Evolutionary conservation across 2,329 filamentous ascomycete species (phyloP), one percentile per base, ranked within the genome.

Genomic region (Fonsecaea erecta): DNA sequence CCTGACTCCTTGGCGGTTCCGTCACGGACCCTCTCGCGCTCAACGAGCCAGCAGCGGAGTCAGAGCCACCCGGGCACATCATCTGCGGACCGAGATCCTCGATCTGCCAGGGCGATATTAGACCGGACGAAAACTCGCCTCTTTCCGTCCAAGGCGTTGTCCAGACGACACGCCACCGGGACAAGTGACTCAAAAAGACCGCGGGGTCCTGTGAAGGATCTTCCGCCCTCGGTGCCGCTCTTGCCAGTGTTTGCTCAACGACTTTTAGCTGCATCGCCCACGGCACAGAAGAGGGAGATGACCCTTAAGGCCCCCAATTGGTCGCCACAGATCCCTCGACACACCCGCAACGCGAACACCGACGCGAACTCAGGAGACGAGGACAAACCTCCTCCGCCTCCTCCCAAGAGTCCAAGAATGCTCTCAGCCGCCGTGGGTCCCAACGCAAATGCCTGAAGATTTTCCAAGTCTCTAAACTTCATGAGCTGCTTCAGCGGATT

Each of bases 391-490:
- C 40, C 40, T 18, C 18, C 18, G n/a, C 40, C 40, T 6, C 40
- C 40, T 46, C 40, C n/a, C n/a, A 46, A 46, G 40, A 46, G 40
- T 46, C 40, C 40, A 46, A 46, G n/a, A n/a, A 46, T 6, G n/a
- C 7, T n/a, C 40, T 46, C 40, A n/a, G 12, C n/a, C n/a, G 16
- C 5, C 8, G 8, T 18, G 40, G 21, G n/a, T 6, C n/a, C n/a
- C 35, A 37, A 16, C 4, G 11, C 35, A 16, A 37, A 37, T 9
- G 35, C 3, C 11, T 37, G 35, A 37, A 37, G 11, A 37, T 3
- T 14, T 9, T 14, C 35, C 9, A 9, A 16, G 11, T 14, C 3
- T 37, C 35, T 14, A n/a, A 12, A 14, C 11, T 16, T 16, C 11
- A 2, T 1, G 11, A 4, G 11, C 11, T 14, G 8, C 35, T 16